These are phyloP conservation scores for Suhomyces tanzawaensis DNA, from an alignment of 805 yeast genomes.

Conservation along the genomic window DNA sequence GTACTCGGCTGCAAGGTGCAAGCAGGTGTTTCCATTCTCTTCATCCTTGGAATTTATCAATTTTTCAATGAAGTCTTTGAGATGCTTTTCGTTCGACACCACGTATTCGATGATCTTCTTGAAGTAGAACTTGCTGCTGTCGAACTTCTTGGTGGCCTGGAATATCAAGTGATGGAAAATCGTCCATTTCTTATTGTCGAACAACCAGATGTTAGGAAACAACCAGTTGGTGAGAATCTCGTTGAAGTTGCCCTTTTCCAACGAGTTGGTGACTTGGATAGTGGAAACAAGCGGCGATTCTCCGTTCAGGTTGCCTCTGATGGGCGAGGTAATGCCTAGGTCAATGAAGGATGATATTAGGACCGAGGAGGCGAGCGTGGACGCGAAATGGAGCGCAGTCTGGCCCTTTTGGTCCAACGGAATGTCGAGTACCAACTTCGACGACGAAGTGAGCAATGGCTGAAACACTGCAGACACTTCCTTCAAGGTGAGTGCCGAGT, in stretches of 20 bases:
- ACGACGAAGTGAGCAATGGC: conserved; percentile 16
- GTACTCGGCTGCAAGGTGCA: conserved; percentile 41
- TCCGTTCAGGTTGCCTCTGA: conserved; percentile 38
- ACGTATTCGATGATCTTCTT: conserved; percentile 34
- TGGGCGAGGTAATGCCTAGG: conserved; percentile 36
- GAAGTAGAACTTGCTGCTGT: conserved; percentile 35
- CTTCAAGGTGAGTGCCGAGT: conserved; percentile 12
- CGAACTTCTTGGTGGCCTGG: conserved; percentile 27
- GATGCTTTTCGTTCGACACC: conserved; percentile 20
- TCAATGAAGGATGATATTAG: conserved; percentile 35
- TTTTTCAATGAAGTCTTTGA: conserved; percentile 18
- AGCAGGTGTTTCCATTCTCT: conserved; percentile 37
- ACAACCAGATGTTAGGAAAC: conserved; percentile 54
- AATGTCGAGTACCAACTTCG: conserved; percentile 23
- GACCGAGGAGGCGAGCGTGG: conserved; percentile 37
- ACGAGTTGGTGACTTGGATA: conserved; percentile 77
- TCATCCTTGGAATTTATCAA: conserved; percentile 35
- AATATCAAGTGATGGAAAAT: conserved; percentile 84
- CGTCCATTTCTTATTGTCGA: conserved; percentile 67
- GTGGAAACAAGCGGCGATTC: conserved; percentile 59
- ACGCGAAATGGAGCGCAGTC: conserved; percentile 44
- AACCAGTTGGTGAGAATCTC: conserved; percentile 61
- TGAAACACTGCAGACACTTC: conserved; percentile 27
- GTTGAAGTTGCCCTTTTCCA: conserved; percentile 74
- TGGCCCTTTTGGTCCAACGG: conserved; percentile 40